Evolutionary conservation across 2,329 filamentous ascomycete genomes (phyloP), one percentile per base, ranked within the genome.

Genomic region (Sporothrix luriei): DNA sequence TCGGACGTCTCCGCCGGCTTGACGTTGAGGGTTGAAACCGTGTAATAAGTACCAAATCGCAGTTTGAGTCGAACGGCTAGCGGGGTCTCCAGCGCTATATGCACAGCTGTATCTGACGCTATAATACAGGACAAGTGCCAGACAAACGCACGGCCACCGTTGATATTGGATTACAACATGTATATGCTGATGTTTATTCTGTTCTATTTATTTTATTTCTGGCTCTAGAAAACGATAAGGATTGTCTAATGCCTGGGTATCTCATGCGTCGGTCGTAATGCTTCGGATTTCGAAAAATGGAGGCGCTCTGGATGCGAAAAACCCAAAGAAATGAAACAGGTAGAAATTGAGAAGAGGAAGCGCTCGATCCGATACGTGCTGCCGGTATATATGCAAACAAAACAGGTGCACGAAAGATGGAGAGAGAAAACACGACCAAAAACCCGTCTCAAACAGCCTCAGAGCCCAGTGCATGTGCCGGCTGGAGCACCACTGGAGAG

Each of bases 81-180:
- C 10, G 43, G 61, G 43, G 61, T 33, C 40, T 16, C n/a, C 16
- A 48, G 61, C 61, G 61, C 61, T 64, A 64, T 49, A 26, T 62
- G 0, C 13, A 62, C 57, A 19, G 38, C 21, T 16, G 38, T n/a
- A 49, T 9, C 19, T 4, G 5, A 2, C n/a, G 29, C 38, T 40
- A 33, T 38, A 21, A 40, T 29, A 40, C 24, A 29, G 1, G 7
- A 19, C 52, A 33, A n/a, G 13, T 33, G 43, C 43, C 33, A 1
- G 16, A 52, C 51, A 19, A 3, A n/a, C 43, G 14, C 43, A 33
- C 43, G 14, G 14, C 6, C 43, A 48, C 43, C 19, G 9, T 7
- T 7, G 2, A 48, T 33, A 33, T 33, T 9, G 19, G 48, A n/a
- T 49, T n/a, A 10, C 16, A n/a, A n/a, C n/a, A 14, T 24, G 21